phyloP scores from a whole-genome alignment of 1,284 basidiomycete species.

The Termitomyces sp. region DNA sequence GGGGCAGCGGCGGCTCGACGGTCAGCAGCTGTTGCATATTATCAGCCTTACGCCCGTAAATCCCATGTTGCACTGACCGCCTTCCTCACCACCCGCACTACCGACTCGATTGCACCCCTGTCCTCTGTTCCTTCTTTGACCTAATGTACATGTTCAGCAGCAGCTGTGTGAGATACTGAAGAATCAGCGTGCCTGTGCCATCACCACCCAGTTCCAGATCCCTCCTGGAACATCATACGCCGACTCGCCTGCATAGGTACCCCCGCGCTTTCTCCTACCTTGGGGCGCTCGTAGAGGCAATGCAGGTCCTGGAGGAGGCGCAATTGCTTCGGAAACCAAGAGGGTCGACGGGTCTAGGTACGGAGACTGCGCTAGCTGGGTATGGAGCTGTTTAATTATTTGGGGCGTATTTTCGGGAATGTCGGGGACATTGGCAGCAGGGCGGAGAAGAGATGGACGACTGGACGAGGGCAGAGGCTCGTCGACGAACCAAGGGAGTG shows the following conservation, averaged over 20 bases:
- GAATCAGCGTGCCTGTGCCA: conserved; percentile 51
- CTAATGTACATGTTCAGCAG: conserved; percentile 27
- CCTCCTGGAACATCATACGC: conserved; percentile 44
- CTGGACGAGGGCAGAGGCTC: conserved; percentile 14
- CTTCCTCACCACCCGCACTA: conserved; percentile 62
- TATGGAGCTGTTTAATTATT: conserved; percentile 45
- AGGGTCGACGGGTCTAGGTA: conserved; percentile 56
- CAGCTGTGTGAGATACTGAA: not conserved
- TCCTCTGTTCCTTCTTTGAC: conserved; percentile 80
- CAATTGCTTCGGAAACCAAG: conserved; percentile 43
- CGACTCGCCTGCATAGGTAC: conserved; percentile 62
- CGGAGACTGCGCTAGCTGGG: conserved; percentile 49
- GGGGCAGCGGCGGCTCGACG: conserved; percentile 46
- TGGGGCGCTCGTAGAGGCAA: conserved; percentile 48
- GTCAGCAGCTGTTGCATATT: conserved; percentile 41
- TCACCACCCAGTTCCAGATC: conserved; percentile 69
- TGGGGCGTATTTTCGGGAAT: conserved; percentile 47
- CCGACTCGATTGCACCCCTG: conserved; percentile 66
- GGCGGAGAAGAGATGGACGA: conserved; percentile 26
- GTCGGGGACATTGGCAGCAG: conserved; percentile 22
- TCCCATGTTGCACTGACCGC: conserved; percentile 37
- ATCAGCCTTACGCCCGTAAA: conserved; percentile 1
- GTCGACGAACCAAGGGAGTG: conserved; percentile 44
- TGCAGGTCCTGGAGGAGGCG: conserved; percentile 46
- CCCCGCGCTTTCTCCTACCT: conserved; percentile 59